Percentiles rank a stretch among this genome's conserved stretches.
phyloP scores from a whole-genome alignment of 768 basidiomycete species.

The Lentinula raphanica region DNA sequence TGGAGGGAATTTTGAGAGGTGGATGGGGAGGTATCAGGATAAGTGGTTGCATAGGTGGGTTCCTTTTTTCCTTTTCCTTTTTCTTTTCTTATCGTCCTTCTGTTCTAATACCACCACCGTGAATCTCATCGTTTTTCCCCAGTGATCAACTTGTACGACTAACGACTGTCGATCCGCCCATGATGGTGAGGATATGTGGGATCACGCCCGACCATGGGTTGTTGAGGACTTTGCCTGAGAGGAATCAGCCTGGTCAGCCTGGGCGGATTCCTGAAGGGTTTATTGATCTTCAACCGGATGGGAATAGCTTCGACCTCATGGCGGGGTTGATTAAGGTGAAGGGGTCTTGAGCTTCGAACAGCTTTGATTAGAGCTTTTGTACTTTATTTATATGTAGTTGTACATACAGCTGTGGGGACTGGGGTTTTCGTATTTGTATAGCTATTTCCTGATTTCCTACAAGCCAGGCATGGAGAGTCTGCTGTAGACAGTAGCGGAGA shows the following conservation, averaged over 20 bases:
- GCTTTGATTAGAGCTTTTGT: not conserved
- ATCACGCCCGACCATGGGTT: slow-evolving; percentile 88
- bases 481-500: too few species aligned
- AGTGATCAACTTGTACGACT: slow-evolving; percentile 83
- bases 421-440: not conserved
- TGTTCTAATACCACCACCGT: too few species aligned
- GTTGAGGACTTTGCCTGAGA: slow-evolving; percentile 71
- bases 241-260: not conserved
- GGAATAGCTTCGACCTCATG: slow-evolving; percentile 96
- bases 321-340: slow-evolving; percentile 71
- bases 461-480: too few species aligned
- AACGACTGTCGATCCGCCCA: slow-evolving; percentile 68
- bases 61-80: slow-evolving; percentile 36
- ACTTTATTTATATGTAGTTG: too few species aligned
- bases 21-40: slow-evolving; percentile 72
- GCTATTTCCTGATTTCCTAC: not conserved
- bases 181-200: slow-evolving; percentile 69
- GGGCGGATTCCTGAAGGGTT: slow-evolving; percentile 34
- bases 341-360: not conserved
- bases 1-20: slow-evolving; percentile 71
- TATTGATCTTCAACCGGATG: slow-evolving; percentile 93
- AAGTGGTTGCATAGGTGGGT: slow-evolving; percentile 61
- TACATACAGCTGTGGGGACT: not conserved
- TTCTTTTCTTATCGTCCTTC: too few species aligned
- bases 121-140: too few species aligned